These are phyloP conservation scores for Fusarium decemcellulare DNA, from an alignment of 2,329 filamentous ascomycete species.

Conservation along the genomic window DNA sequence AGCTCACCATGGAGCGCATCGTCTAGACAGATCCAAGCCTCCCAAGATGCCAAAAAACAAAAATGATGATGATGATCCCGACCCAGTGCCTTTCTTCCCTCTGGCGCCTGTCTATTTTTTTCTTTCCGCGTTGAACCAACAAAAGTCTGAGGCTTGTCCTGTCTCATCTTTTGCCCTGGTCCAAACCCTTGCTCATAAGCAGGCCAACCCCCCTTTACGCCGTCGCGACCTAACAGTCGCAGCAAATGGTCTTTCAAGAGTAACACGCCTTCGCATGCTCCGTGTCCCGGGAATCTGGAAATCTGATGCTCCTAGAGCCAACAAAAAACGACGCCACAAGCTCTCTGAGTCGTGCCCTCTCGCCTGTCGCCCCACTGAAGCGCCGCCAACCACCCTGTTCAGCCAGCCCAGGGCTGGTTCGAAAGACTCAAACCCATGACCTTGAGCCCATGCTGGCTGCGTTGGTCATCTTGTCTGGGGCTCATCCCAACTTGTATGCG, in stretches of 20 bases:
- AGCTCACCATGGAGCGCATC: constrained; percentile 31
- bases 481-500: constrained; percentile 6
- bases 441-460: not conserved
- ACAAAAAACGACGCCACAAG: constrained; percentile 27
- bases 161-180: constrained; percentile 2
- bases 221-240: constrained; percentile 33
- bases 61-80: not conserved
- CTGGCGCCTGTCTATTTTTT: not conserved
- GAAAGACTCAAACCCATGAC: constrained; percentile 11
- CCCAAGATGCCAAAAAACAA: not conserved
- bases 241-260: constrained; percentile 21
- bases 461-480: constrained; percentile 13
- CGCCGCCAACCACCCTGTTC: not conserved
- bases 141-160: not conserved
- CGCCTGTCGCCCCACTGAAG: constrained; percentile 8
- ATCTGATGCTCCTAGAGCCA: constrained; percentile 27
- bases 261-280: constrained; percentile 21
- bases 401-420: not conserved
- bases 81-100: not conserved
- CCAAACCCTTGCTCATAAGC: not conserved
- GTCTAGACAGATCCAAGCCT: constrained; percentile 34
- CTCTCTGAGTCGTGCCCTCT: constrained; percentile 20
- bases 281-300: constrained; percentile 33
- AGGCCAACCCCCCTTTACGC: constrained; percentile 21
- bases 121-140: not conserved